These are phyloP conservation scores for Petunia hybrid DNA, from an alignment of 305 asterid genomes.

Conservation along the genomic window DNA sequence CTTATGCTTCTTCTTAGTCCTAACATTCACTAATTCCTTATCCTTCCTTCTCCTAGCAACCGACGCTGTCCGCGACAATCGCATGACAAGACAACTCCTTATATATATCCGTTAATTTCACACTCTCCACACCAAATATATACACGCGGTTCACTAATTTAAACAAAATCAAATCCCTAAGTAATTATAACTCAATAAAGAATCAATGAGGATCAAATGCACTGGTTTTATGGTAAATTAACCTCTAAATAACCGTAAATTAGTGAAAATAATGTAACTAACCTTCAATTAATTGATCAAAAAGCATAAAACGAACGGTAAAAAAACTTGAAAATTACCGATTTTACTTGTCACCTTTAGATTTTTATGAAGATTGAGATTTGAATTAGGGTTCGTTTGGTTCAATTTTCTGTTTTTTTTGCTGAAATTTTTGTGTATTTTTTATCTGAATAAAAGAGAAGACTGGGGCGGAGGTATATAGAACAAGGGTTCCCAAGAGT, in stretches of 20 bases:
- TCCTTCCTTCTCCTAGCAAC: constrained; percentile 58
- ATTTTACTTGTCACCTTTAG: constrained; percentile 35
- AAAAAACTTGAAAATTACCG: constrained; percentile 54
- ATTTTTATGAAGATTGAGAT: background rate
- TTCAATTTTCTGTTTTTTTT: constrained; percentile 6
- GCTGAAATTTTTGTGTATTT: constrained; percentile 28
- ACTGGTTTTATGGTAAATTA: constrained; percentile 20
- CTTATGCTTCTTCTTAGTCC: constrained; percentile 82
- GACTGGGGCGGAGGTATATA: constrained; percentile 67
- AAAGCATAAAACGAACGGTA: constrained; percentile 36
- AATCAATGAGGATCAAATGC: constrained; percentile 24
- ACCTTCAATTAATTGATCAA: constrained; percentile 28
- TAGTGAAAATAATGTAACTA: background rate
- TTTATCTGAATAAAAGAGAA: constrained; percentile 40
- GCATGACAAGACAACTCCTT: constrained; percentile 56
- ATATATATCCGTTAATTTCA: background rate
- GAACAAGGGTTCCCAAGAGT: constrained; percentile 45
- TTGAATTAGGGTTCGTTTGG: background rate
- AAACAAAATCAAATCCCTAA: constrained; percentile 1
- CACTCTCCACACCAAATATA: constrained; percentile 19
- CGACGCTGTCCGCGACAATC: constrained; percentile 64
- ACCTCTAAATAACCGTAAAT: constrained; percentile 19
- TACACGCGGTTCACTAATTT: background rate
- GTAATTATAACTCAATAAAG: background rate
- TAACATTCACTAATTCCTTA: constrained; percentile 54